Conservation (phyloP, 768 basidiomycete genomes). For the Dentipellis sp. region DNA sequence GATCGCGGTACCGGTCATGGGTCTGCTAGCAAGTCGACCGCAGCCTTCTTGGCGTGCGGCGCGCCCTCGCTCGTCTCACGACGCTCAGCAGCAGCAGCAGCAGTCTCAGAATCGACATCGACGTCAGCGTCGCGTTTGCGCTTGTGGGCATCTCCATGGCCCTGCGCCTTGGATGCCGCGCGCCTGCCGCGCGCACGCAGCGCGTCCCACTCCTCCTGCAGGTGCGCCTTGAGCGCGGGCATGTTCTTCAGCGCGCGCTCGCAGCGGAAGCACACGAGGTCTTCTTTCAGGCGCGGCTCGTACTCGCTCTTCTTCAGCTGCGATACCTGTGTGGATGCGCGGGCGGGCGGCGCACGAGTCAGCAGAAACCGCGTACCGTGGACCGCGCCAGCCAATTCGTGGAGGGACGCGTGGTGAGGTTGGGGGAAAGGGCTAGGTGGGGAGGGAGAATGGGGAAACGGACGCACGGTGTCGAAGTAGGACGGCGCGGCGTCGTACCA, state of each 20-base stretch:
- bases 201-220: constrained; percentile 62
- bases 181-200: constrained; percentile 2
- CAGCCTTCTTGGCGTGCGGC: background rate
- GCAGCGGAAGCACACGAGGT: constrained; percentile 66
- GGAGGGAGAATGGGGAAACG: background rate
- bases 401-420: too few relatives aligned
- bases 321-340: constrained; percentile 36
- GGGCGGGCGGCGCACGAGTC: background rate
- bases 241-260: constrained; percentile 55
- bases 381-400: too few relatives aligned
- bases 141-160: too few relatives aligned
- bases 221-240: constrained; percentile 63
- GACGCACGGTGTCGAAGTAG: constrained; percentile 41
- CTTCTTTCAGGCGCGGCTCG: constrained; percentile 58
- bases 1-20: too few relatives aligned
- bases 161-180: background rate
- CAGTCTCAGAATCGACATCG: background rate
- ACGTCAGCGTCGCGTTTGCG: constrained; percentile 6
- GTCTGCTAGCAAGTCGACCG: background rate
- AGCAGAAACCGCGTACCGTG: background rate
- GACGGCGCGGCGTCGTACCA: constrained; percentile 69
- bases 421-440: too few relatives aligned
- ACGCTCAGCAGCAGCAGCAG: background rate
- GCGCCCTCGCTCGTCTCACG: background rate
- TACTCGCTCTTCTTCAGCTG: constrained; percentile 42